A percentile compares a stretch with the other conserved stretches of the same genome.
phyloP scores from a whole-genome alignment of 202 grass and related monocot species.

The Bolboschoenoplectus hybrid region DNA sequence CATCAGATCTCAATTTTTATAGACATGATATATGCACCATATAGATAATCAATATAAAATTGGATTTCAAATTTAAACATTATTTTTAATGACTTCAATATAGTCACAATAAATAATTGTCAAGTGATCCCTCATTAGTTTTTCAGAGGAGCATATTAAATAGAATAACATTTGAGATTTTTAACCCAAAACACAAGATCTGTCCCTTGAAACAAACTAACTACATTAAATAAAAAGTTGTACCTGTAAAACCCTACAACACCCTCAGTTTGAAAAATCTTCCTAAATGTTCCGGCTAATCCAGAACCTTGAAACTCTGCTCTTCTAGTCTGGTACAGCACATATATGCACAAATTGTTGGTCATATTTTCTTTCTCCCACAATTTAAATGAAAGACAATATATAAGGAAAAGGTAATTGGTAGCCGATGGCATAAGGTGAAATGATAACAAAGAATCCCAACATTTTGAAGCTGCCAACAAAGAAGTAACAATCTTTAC shows the following conservation, averaged over 20 bases:
- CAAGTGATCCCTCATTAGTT: not conserved
- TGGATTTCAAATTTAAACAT: not conserved
- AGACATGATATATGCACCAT: not conserved
- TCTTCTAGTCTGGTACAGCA: slow-evolving; percentile 71
- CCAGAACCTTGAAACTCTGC: slow-evolving; percentile 80
- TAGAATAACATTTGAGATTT: not conserved
- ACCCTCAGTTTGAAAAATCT: slow-evolving; percentile 87
- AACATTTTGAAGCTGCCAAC: not conserved
- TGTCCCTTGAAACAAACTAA: not conserved
- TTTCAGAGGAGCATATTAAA: not conserved
- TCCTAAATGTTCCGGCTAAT: slow-evolving; percentile 73
- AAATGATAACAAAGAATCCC: not conserved
- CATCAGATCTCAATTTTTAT: not conserved
- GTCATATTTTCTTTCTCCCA: slow-evolving; percentile 8
- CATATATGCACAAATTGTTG: not conserved
- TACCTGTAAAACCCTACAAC: slow-evolving; percentile 94
- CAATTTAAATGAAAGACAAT: not conserved
- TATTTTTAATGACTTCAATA: not conserved
- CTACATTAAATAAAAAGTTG: slow-evolving; percentile 33
- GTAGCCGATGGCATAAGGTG: not conserved
- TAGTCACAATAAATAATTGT: not conserved
- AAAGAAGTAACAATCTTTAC: not conserved
- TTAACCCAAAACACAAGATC: not conserved
- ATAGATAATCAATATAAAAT: not conserved
- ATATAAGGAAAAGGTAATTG: slow-evolving; percentile 25